phyloP scores from a whole-genome alignment of 164 flowering plant species.

The Litsea cubeba region DNA sequence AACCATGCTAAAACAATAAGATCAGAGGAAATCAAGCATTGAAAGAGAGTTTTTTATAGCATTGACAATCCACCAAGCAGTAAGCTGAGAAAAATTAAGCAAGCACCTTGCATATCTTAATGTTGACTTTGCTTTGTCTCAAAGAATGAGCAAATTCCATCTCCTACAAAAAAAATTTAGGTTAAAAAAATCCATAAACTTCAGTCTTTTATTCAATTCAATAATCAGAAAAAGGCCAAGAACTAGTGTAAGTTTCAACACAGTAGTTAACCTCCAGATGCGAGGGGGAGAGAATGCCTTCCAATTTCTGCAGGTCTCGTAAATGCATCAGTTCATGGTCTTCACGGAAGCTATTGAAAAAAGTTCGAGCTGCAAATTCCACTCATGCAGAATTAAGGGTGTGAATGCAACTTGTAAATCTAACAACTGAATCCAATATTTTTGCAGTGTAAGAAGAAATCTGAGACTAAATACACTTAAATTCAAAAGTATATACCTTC shows the following conservation, averaged over 20 bases:
- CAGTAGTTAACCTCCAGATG: constrained; percentile 72
- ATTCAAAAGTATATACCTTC: constrained; percentile 52
- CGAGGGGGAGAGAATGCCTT: constrained; percentile 88
- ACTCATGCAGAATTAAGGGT: constrained; percentile 7
- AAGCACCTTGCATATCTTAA: constrained; percentile 84
- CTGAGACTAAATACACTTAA: constrained; percentile 1
- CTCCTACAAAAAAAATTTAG: constrained; percentile 43
- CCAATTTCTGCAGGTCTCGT: constrained; percentile 91
- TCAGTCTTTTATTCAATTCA: neutral
- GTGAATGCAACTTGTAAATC: neutral
- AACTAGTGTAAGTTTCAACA: neutral
- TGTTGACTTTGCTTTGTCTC: constrained; percentile 81
- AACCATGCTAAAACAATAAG: no score
- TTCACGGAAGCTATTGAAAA: constrained; percentile 82
- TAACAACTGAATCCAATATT: neutral
- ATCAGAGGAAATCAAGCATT: no score
- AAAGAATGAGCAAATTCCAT: constrained; percentile 94
- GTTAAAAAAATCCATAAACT: neutral
- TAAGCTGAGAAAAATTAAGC: neutral
- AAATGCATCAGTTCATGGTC: constrained; percentile 88
- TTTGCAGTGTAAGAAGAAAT: neutral
- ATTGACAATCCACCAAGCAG: neutral
- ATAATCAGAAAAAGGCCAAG: neutral
- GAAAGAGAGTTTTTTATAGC: neutral
- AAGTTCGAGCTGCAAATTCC: constrained; percentile 56